Evolutionary conservation across 2,329 filamentous ascomycete species (phyloP), one percentile per base, ranked within the genome.

Genomic region (Orbilia quercus): DNA sequence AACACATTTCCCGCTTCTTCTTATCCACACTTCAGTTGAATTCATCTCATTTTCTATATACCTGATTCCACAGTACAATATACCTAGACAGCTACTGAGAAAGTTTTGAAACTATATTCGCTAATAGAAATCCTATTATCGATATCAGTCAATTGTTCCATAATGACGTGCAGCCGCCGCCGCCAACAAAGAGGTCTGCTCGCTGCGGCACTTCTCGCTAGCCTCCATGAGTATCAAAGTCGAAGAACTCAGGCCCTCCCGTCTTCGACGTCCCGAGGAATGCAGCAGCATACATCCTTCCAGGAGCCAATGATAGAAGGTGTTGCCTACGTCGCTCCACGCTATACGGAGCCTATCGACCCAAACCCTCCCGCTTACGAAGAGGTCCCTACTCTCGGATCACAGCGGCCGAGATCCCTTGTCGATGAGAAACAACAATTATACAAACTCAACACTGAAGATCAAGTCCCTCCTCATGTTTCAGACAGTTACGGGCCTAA

Each of bases 281-380:
- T 34, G 25, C 38, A 20, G 9, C 62, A 28, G 25, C 14, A 20
- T 7, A 14, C 14, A 6, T 73, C 54, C 2, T 66, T 73, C 53
- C 69, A 73, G 45, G 69, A 73, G 25, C 69, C 69, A 16, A 60
- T 66, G 60, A 51, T 42, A 12, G 47, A 62, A 23, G 69, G 69
- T n/a, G 44, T 66, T 45, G 25, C 60, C 25, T 73, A 73, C 31
- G 54, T 59, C 9, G 51, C 59, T 7, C 67, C 67, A 1, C 25
- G 36, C 9, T 72, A 65, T 53, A 16, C n/a, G 11, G 53, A 59
- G 28, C 18, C 36, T 6, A 18, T 62, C 2, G 60, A 66, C 16
- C 69, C 60, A 40, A 73, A 73, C 31, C 69, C 69, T 2, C 69
- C 69, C 9, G 45, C 69, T 0, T 73, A 73, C 34, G 69, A 73